Base-by-base conservation (phyloP, 768 basidiomycete species). In the Phlegmacium glaucopus region DNA sequence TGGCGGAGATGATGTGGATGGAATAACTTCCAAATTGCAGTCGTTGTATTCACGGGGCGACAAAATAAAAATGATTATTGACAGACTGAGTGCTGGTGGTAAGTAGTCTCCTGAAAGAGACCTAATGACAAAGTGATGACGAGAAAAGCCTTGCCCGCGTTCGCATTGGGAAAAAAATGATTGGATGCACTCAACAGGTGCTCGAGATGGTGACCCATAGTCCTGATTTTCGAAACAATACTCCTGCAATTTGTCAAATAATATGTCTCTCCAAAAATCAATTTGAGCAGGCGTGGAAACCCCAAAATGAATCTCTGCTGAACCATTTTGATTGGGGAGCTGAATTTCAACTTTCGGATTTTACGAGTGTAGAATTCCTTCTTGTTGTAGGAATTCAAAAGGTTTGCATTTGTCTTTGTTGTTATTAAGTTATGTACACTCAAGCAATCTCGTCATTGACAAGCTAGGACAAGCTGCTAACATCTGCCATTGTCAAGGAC, bases 241-340 rank as follows among this genome's bases (percentile, higher is more conserved):
- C 64, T 25, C 70, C 79, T 16, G 77, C 89, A 0, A 72, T 75
- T 51, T 98, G 95, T n/a, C 69, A 79, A 82, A 51, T 94, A 98
- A 62, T 98, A 96, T 70, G 87, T 87, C n/a, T n/a, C n/a, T n/a
- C n/a, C n/a, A n/a, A n/a, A n/a, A n/a, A n/a, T n/a, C n/a, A 0
- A 72, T 69, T 32, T 98, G 94, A 65, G 90, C 81, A 1, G 95
- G 95, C 2, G 98, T 95, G 62, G 95, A 98, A 65, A 92, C 93
- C 62, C 94, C 95, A 72, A 90, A 86, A 32, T 12, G 70, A 56
- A 45, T 12, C n/a, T 6, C 30, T 36, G 30, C 13, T 36, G n/a
- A 16, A 43, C 13, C 8, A 15, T n/a, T 13, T 39, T 36, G n/a
- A n/a, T n/a, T n/a, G n/a, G n/a, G n/a, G n/a, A n/a, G n/a, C n/a